These are phyloP conservation scores for Yamadazyma tumulicola DNA, from an alignment of 805 yeast species.

Conservation along the genomic window DNA sequence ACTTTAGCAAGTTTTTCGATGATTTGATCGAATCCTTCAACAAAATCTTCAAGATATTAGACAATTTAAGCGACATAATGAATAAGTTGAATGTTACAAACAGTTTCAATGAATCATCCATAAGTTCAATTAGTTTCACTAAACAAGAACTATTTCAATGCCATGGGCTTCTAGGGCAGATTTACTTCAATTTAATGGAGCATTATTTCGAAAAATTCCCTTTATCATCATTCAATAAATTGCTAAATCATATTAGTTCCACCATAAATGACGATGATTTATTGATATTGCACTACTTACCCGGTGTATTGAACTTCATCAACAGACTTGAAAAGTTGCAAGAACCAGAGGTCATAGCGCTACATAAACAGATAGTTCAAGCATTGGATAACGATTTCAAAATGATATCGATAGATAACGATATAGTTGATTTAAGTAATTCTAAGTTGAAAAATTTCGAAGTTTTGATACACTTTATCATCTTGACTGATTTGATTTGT, in stretches of 20 bases:
- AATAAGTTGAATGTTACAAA: slow-evolving; percentile 48
- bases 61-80: slow-evolving; percentile 47
- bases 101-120: slow-evolving; percentile 45
- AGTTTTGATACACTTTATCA: slow-evolving; percentile 44
- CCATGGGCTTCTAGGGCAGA: slow-evolving; percentile 70
- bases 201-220: slow-evolving; percentile 29
- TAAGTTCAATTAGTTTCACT: slow-evolving; percentile 47
- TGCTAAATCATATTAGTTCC: slow-evolving; percentile 44
- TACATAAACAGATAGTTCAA: slow-evolving; percentile 38
- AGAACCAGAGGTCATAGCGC: slow-evolving; percentile 20
- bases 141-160: slow-evolving; percentile 60
- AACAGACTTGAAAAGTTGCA: slow-evolving; percentile 35
- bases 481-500: slow-evolving; percentile 54
- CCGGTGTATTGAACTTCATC: slow-evolving; percentile 50
- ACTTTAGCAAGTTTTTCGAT: slow-evolving; percentile 21
- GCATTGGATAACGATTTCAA: slow-evolving; percentile 23
- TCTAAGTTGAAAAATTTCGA: slow-evolving; percentile 34
- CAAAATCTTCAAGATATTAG: slow-evolving; percentile 54
- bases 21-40: slow-evolving; percentile 54
- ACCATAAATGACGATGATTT: slow-evolving; percentile 57
- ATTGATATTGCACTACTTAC: slow-evolving; percentile 61
- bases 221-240: slow-evolving; percentile 28
- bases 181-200: slow-evolving; percentile 51
- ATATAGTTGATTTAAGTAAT: slow-evolving; percentile 28
- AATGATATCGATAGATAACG: slow-evolving; percentile 12